Evolutionary conservation across 805 yeast genomes (phyloP).

Genomic region (Wickerhamomyces queroliae): DNA sequence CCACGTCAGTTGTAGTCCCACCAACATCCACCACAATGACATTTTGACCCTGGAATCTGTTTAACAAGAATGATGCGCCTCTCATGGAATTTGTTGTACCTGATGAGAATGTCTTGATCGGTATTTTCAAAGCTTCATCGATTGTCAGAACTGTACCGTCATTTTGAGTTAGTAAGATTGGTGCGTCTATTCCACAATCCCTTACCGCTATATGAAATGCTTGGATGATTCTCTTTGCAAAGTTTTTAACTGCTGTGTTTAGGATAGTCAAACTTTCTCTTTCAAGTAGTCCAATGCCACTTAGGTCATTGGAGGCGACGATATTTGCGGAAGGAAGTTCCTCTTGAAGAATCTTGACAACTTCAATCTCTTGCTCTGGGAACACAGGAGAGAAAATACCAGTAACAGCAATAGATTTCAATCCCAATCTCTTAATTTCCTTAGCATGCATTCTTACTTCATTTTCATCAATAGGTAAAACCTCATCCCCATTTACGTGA

Average conservation of each 20-base stretch:
- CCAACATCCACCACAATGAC: conserved; percentile 43
- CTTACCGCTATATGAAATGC: conserved; percentile 34
- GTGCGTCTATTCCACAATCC: conserved; percentile 30
- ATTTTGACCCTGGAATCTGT: conserved; percentile 19
- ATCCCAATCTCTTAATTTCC: conserved; percentile 26
- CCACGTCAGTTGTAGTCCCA: conserved; percentile 48
- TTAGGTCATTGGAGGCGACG: conserved; percentile 34
- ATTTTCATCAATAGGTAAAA: conserved; percentile 26
- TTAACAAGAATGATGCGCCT: conserved; percentile 37
- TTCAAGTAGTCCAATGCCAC: conserved; percentile 39
- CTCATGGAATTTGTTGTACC: conserved; percentile 47
- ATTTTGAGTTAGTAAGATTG: conserved; percentile 39
- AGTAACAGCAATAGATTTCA: conserved; percentile 32
- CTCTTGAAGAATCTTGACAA: conserved; percentile 26
- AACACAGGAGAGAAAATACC: conserved; percentile 37
- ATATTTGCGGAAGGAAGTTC: conserved; percentile 30
- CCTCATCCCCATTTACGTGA: conserved; percentile 36
- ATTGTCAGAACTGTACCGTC: conserved; percentile 44
- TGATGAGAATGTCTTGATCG: conserved; percentile 42
- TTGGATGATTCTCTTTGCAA: conserved; percentile 35
- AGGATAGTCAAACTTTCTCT: conserved; percentile 43
- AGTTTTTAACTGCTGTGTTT: conserved; percentile 37
- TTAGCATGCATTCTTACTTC: conserved; percentile 25
- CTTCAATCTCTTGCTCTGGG: conserved; percentile 31
- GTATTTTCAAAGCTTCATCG: conserved; percentile 33